Evolutionary conservation across 805 yeast species (phyloP).

Genomic region (Yarrowia hollandica): DNA sequence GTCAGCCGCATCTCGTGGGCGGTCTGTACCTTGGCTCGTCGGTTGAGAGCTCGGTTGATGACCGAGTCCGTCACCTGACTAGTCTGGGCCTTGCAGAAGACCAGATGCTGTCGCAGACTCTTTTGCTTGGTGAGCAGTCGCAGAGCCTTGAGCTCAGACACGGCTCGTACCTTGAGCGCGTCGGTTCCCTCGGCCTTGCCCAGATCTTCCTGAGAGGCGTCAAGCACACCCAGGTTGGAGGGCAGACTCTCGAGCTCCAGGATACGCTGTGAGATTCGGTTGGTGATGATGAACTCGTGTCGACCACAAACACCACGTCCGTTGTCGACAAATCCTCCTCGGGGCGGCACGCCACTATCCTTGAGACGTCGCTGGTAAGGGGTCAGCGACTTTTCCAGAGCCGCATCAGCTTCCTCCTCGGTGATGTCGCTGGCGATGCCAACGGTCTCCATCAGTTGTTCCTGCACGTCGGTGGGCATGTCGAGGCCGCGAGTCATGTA

Average conservation of each 20-base stretch:
- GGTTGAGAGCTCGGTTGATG: conserved; percentile 82
- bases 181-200: conserved; percentile 42
- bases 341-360: conserved; percentile 30
- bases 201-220: conserved; percentile 35
- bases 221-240: conserved; percentile 41
- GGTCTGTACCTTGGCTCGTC: conserved; percentile 65
- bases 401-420: conserved; percentile 10
- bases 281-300: conserved; percentile 49
- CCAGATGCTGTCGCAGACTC: conserved; percentile 77
- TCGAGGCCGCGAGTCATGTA: conserved; percentile 56
- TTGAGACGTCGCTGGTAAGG: conserved; percentile 29
- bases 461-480: conserved; percentile 55
- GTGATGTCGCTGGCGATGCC: conserved; percentile 30
- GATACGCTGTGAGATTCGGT: conserved; percentile 47
- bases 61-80: conserved; percentile 52
- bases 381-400: conserved; percentile 6
- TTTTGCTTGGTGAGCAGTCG: conserved; percentile 78
- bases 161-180: conserved; percentile 42
- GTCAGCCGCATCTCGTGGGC: conserved; percentile 66
- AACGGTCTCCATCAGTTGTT: conserved; percentile 40
- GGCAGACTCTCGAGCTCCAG: conserved; percentile 46
- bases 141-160: conserved; percentile 63
- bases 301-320: conserved; percentile 34
- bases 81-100: conserved; percentile 74
- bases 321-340: conserved; percentile 29